Evolutionary conservation across 352 stramenopile genomes (phyloP).

Genomic region (Pythium brassicae): DNA sequence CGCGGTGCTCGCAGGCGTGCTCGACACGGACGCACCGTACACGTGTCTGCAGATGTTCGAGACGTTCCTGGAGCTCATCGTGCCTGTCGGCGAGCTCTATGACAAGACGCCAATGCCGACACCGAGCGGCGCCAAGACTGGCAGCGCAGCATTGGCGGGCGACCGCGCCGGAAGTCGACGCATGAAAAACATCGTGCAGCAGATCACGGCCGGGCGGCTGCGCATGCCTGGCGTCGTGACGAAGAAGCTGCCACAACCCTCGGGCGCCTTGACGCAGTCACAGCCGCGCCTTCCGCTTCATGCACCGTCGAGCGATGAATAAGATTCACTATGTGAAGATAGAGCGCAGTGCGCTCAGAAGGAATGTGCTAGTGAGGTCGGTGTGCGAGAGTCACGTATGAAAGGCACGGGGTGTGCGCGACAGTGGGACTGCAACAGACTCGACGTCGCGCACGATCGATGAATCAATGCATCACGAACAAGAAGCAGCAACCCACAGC

Average conservation of each 20-base stretch:
- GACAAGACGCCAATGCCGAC: slow-evolving; percentile 7
- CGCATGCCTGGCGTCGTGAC: slow-evolving; percentile 4
- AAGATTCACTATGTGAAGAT: too few species aligned
- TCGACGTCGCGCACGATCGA: too few species aligned
- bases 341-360: too few species aligned
- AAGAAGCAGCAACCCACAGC: too few species aligned
- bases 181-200: slow-evolving; percentile 13
- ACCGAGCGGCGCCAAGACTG: not conserved
- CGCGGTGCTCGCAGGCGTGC: slow-evolving; percentile 13
- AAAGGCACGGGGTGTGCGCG: too few species aligned
- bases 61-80: slow-evolving; percentile 30
- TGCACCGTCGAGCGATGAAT: not conserved
- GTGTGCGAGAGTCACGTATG: too few species aligned
- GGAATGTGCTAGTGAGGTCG: too few species aligned
- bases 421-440: too few species aligned
- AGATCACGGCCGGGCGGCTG: slow-evolving; percentile 2
- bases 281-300: not conserved
- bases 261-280: not conserved
- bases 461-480: too few species aligned
- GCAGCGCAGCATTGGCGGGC: too few species aligned
- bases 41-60: slow-evolving; percentile 40
- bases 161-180: not conserved
- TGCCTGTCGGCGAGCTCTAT: slow-evolving; percentile 19
- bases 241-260: slow-evolving; percentile 9
- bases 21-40: slow-evolving; percentile 18